A percentile compares a stretch with the other conserved stretches of the same genome.
Evolutionary conservation across 306 rosid genomes (phyloP).

Genomic region (Cicer bijugum): DNA sequence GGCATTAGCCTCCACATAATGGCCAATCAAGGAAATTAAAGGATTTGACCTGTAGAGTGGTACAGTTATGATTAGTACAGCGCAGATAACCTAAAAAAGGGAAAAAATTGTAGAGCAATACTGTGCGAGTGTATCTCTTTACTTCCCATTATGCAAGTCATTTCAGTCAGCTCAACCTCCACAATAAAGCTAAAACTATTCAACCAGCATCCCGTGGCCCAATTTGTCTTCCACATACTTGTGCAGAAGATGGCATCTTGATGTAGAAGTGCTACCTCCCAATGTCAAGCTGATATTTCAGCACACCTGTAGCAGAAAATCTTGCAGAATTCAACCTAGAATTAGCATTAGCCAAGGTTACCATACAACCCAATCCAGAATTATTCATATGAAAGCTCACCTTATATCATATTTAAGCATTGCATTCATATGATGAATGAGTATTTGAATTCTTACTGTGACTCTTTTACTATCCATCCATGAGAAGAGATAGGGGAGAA

Average conservation of each 20-base stretch:
- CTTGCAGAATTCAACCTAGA: conserved; percentile 24
- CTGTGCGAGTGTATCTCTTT: conserved; percentile 44
- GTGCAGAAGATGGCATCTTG: conserved; percentile 32
- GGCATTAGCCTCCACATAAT: conserved; percentile 56
- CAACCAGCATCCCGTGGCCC: conserved; percentile 52
- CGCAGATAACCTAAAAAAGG: conserved; percentile 38
- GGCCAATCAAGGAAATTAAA: conserved; percentile 60
- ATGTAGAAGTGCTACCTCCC: conserved; percentile 38
- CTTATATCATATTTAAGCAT: conserved; percentile 36
- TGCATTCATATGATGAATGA: neutral
- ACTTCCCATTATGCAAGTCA: conserved; percentile 46
- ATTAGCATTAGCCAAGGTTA: conserved; percentile 24
- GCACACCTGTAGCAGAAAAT: conserved; percentile 36
- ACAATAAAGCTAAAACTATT: conserved; percentile 41
- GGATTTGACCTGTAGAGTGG: conserved; percentile 53
- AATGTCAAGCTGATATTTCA: conserved; percentile 45
- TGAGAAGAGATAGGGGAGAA: neutral
- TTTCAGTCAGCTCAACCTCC: conserved; percentile 46
- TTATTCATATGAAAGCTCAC: neutral
- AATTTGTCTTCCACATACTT: conserved; percentile 53
- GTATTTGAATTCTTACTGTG: neutral
- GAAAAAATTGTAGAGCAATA: conserved; percentile 36
- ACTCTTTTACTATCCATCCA: conserved; percentile 18
- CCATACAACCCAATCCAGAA: conserved; percentile 11
- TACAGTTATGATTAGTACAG: conserved; percentile 56